Conservation (phyloP, 768 basidiomycete genomes). For the Panellus pusillus region DNA sequence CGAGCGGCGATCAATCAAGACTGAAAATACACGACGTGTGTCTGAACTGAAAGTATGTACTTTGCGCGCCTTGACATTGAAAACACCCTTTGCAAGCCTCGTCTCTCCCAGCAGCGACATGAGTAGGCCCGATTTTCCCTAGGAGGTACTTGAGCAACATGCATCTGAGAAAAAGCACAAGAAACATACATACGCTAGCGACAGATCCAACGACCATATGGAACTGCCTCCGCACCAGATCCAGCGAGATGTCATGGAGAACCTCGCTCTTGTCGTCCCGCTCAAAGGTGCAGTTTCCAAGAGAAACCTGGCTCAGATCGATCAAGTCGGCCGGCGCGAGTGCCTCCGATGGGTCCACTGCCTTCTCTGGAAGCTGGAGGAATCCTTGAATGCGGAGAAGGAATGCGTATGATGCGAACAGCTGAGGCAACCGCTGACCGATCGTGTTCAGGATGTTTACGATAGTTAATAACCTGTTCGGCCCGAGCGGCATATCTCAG, state of each 20-base stretch:
- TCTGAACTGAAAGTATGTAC: background rate
- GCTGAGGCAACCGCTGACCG: background rate
- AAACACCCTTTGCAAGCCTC: background rate
- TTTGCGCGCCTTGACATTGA: conserved; percentile 6
- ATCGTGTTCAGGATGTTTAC: conserved; percentile 5
- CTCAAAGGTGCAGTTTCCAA: conserved; percentile 7
- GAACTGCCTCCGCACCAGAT: conserved; percentile 5
- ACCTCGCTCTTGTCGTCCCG: conserved; percentile 11
- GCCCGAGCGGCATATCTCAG: background rate
- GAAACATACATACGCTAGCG: conserved; percentile 5
- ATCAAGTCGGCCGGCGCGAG: background rate
- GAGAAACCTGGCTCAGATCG: conserved; percentile 4
- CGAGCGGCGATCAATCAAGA: background rate
- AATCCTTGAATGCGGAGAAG: conserved; percentile 13
- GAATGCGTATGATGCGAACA: conserved; percentile 10
- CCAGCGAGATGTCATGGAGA: conserved; percentile 5
- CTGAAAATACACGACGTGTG: background rate
- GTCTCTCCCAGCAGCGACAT: conserved; percentile 18
- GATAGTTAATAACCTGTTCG: background rate
- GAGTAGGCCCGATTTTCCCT: conserved; percentile 18
- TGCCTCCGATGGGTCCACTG: background rate
- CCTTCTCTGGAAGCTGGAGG: conserved; percentile 15
- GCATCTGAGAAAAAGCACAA: background rate
- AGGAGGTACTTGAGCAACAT: background rate
- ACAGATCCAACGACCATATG: conserved; percentile 17